Conservation (phyloP, 1,284 basidiomycete species). For the Tremellales sp. region DNA sequence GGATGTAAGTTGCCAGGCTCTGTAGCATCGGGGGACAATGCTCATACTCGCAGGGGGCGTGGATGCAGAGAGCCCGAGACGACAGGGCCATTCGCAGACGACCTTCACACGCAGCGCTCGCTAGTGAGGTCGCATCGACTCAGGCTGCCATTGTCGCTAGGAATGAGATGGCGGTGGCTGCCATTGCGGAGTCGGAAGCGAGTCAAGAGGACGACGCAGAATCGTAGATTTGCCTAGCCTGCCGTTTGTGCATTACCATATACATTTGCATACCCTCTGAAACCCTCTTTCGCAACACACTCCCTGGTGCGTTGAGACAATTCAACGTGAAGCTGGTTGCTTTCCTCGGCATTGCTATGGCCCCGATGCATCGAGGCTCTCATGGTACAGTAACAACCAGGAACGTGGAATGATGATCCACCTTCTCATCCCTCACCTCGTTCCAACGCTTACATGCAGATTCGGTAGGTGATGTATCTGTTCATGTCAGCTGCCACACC, state of each 20-base stretch:
- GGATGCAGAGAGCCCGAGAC: slow-evolving; percentile 43
- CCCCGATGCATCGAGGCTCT: too few species aligned
- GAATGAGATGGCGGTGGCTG: background rate
- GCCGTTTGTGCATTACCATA: too few species aligned
- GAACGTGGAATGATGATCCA: too few species aligned
- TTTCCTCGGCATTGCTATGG: too few species aligned
- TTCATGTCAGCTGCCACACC: background rate
- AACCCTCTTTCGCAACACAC: too few species aligned
- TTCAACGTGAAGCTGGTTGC: too few species aligned
- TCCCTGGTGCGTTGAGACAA: too few species aligned
- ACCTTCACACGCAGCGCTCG: background rate
- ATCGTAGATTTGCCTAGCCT: too few species aligned
- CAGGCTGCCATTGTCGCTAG: too few species aligned
- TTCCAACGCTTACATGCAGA: slow-evolving; percentile 42
- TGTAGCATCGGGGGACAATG: background rate
- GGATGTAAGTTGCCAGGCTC: slow-evolving; percentile 36
- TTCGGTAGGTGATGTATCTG: slow-evolving; percentile 49
- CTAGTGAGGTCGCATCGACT: background rate
- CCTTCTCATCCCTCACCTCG: too few species aligned
- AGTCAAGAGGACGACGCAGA: background rate
- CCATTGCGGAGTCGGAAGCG: background rate
- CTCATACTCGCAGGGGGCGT: slow-evolving; percentile 33
- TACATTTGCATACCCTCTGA: too few species aligned
- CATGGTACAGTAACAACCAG: too few species aligned
- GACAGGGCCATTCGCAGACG: slow-evolving; percentile 30